phyloP scores from a whole-genome alignment of 2,329 filamentous ascomycete genomes.

The Botrytis medusae region DNA sequence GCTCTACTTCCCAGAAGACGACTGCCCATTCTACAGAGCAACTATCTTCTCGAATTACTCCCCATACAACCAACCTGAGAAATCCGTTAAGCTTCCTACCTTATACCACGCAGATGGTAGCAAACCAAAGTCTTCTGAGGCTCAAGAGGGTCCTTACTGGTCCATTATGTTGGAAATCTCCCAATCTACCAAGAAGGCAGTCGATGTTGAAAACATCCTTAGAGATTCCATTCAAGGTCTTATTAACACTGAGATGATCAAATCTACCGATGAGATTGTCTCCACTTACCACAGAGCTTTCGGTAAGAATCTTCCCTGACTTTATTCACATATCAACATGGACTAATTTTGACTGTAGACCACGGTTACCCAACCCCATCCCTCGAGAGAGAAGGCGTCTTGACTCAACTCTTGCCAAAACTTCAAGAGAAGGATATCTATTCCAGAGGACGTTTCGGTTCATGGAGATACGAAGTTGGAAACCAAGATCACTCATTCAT shows the following conservation, averaged over 20 bases:
- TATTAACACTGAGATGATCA: constrained; percentile 96
- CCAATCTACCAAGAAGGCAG: constrained; percentile 92
- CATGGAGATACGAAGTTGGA: constrained; percentile 93
- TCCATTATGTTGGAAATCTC: constrained; percentile 99
- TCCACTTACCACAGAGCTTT: constrained; percentile 98
- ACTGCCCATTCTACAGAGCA: constrained; percentile 98
- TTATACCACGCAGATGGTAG: constrained; percentile 82
- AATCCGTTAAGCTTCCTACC: constrained; percentile 81
- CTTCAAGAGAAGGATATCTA: constrained; percentile 89
- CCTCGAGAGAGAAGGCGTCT: constrained; percentile 91
- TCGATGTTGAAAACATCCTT: constrained; percentile 80
- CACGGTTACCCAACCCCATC: constrained; percentile 97
- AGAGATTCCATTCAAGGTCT: constrained; percentile 93
- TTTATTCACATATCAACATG: background rate
- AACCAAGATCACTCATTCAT: constrained; percentile 74
- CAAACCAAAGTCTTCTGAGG: constrained; percentile 68
- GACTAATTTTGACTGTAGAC: constrained; percentile 46
- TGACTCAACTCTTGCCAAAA: constrained; percentile 89
- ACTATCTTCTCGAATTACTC: constrained; percentile 99
- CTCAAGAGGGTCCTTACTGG: constrained; percentile 94
- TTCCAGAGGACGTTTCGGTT: constrained; percentile 94
- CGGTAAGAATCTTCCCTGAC: constrained; percentile 25
- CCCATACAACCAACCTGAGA: constrained; percentile 90
- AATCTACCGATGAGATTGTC: constrained; percentile 87
- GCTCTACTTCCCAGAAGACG: constrained; percentile 98